Evolutionary conservation across 176 grass and related monocot species (phyloP).

Genomic region (Pontederia paniculata): DNA sequence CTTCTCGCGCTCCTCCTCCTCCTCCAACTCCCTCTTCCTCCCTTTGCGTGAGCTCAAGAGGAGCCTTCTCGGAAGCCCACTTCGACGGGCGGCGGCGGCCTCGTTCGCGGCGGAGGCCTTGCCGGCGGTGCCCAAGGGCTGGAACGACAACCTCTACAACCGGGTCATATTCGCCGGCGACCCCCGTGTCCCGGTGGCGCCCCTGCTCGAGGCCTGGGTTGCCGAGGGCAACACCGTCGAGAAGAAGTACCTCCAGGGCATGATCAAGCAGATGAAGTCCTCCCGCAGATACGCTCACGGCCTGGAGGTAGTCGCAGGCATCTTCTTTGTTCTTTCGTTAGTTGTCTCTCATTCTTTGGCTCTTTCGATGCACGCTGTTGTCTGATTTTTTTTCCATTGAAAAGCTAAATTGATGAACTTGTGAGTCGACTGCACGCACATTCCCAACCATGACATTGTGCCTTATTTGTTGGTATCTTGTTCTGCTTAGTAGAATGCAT

Average conservation of each 20-base stretch:
- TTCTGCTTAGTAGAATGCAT: too few relatives aligned
- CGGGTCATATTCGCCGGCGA: neutral
- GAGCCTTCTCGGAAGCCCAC: too few relatives aligned
- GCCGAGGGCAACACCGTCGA: neutral
- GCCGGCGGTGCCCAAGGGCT: neutral
- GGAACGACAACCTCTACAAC: neutral
- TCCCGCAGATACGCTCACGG: neutral
- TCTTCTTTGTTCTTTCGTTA: neutral
- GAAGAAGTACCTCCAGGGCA: neutral
- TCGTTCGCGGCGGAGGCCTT: neutral
- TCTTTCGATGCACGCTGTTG: too few relatives aligned
- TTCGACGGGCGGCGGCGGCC: too few relatives aligned
- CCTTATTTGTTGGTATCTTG: too few relatives aligned
- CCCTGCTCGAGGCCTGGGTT: neutral
- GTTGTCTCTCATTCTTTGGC: too few relatives aligned
- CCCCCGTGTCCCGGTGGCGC: neutral
- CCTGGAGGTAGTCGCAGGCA: neutral
- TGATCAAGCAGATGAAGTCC: neutral
- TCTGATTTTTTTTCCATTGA: too few relatives aligned
- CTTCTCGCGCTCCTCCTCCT: too few relatives aligned
- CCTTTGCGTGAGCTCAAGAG: neutral
- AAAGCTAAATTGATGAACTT: too few relatives aligned
- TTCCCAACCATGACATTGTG: too few relatives aligned
- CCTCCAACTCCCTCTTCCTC: too few relatives aligned
- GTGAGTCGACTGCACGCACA: too few relatives aligned